phyloP scores from a whole-genome alignment of 225 moss, liverwort and hornwort genomes.

The Marchantia paleacea region DNA sequence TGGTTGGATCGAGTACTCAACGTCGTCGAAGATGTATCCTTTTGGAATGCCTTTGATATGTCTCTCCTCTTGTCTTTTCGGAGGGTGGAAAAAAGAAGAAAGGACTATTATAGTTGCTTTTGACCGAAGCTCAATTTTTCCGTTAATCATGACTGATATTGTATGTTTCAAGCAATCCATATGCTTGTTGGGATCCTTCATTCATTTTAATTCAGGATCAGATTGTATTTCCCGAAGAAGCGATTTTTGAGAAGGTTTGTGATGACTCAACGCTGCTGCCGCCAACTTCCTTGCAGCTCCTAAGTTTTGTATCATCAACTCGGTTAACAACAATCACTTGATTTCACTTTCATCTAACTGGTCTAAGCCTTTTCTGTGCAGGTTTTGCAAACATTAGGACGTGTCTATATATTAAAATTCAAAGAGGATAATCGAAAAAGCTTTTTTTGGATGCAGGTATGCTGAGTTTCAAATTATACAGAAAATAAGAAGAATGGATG shows the following conservation, averaged over 20 bases:
- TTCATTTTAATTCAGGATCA: conserved; percentile 53
- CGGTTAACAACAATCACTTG: neutral
- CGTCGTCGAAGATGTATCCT: conserved; percentile 86
- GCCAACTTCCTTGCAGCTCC: neutral
- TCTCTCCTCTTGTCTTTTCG: neutral
- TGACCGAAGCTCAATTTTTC: neutral
- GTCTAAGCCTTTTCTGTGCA: conserved; percentile 16
- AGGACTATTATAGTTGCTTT: neutral
- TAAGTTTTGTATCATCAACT: neutral
- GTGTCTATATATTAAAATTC: conserved; percentile 84
- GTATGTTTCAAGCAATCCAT: neutral
- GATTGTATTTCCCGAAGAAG: conserved; percentile 86
- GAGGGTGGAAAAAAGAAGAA: too few species aligned
- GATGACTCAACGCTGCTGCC: neutral
- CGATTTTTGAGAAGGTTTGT: conserved; percentile 81
- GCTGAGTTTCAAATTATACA: neutral
- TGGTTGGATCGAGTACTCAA: conserved; percentile 72
- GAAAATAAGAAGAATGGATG: neutral
- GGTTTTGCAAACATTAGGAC: conserved; percentile 85
- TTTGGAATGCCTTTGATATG: conserved; percentile 2
- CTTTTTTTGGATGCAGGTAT: conserved; percentile 98
- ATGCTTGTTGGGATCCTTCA: neutral
- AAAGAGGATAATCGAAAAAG: conserved; percentile 74
- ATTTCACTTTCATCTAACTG: neutral
- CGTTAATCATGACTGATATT: neutral